phyloP scores from a whole-genome alignment of 345 rosid species.

The Hypericum androsaemum region DNA sequence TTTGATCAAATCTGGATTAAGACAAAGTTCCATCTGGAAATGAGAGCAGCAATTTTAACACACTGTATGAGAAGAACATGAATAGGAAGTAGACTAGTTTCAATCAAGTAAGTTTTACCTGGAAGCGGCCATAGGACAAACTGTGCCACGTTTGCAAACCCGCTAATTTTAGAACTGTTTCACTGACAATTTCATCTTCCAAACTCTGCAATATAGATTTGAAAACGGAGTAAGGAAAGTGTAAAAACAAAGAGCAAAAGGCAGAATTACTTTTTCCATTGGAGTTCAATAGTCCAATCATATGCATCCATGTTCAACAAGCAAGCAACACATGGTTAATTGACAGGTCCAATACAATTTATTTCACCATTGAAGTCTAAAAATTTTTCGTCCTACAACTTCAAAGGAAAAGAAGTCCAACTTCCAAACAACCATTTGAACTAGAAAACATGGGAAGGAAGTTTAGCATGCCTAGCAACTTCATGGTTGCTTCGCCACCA shows the following conservation, averaged over 20 bases:
- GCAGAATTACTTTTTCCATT: not conserved
- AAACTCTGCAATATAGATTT: slow-evolving; percentile 53
- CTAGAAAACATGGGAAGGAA: too few relatives aligned
- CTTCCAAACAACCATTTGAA: too few relatives aligned
- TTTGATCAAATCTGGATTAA: slow-evolving; percentile 69
- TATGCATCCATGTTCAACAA: too few relatives aligned
- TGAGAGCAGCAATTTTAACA: slow-evolving; percentile 10
- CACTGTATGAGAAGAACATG: slow-evolving; percentile 2
- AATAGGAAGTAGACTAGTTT: slow-evolving; percentile 1
- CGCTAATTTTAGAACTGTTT: slow-evolving; percentile 71
- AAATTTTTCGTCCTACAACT: too few relatives aligned
- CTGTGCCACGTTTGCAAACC: slow-evolving; percentile 83
- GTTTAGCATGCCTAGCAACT: too few relatives aligned
- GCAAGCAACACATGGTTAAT: too few relatives aligned
- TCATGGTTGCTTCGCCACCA: too few relatives aligned
- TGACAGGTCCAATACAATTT: too few relatives aligned
- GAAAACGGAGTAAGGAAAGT: not conserved
- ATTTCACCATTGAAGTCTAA: too few relatives aligned
- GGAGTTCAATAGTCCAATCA: too few relatives aligned
- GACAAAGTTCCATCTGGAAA: slow-evolving; percentile 85
- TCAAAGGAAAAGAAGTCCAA: too few relatives aligned
- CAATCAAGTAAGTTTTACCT: slow-evolving; percentile 33
- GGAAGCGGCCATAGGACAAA: slow-evolving; percentile 91
- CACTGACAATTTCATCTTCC: slow-evolving; percentile 91
- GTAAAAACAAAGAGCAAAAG: not conserved